phyloP scores from a whole-genome alignment of 2,329 filamentous ascomycete species.

The Penicillium sp. region DNA sequence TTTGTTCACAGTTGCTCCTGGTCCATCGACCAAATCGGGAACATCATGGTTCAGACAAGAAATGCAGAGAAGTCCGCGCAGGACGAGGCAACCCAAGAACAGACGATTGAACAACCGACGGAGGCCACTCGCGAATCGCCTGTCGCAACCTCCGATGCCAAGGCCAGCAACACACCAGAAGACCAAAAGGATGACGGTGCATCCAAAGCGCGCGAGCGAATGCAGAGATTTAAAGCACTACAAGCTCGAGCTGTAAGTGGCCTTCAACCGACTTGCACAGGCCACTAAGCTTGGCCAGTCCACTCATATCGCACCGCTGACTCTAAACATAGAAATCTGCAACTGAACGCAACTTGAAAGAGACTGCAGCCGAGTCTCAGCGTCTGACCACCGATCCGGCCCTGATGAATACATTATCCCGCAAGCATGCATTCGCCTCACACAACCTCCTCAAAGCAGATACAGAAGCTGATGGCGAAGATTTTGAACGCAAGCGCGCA shows the following conservation, averaged over 20 bases:
- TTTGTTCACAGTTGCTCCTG: background rate
- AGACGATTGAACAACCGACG: conserved; percentile 10
- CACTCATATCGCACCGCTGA: conserved; percentile 19
- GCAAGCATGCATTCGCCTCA: conserved; percentile 81
- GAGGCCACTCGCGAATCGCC: conserved; percentile 10
- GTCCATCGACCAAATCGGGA: background rate
- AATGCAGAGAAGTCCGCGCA: conserved; percentile 16
- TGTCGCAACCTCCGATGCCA: conserved; percentile 10
- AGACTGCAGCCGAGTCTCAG: conserved; percentile 79
- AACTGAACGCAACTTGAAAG: conserved; percentile 67
- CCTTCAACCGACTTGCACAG: background rate
- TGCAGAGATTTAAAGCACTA: conserved; percentile 82
- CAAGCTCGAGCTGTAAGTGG: conserved; percentile 68
- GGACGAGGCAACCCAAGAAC: conserved; percentile 12
- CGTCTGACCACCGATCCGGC: conserved; percentile 74
- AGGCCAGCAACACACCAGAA: conserved; percentile 4
- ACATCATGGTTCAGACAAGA: conserved; percentile 20
- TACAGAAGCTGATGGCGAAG: conserved; percentile 76
- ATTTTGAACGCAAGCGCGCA: conserved; percentile 95
- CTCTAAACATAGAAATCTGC: conserved; percentile 39
- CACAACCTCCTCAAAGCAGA: conserved; percentile 94
- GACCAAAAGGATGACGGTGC: conserved; percentile 27
- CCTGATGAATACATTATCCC: conserved; percentile 73
- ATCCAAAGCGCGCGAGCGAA: conserved; percentile 57
- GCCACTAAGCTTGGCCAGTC: background rate